Evolutionary conservation across 2,329 filamentous ascomycete species (phyloP).

Genomic region (Helicocarpus griseus): DNA sequence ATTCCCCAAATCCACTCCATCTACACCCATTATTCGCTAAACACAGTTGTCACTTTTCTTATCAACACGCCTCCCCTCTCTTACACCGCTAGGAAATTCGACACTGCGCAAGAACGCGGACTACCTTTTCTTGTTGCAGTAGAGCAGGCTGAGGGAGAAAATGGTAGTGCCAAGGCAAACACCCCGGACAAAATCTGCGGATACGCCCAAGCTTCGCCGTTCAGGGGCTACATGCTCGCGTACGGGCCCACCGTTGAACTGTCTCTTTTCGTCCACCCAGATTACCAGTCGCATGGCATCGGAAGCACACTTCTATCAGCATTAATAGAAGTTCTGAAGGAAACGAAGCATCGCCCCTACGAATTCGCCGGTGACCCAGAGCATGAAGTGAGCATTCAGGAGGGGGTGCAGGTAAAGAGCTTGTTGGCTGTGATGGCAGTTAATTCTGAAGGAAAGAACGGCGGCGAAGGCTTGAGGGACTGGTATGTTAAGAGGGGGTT

Average conservation of each 20-base stretch:
- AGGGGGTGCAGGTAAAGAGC: slow-evolving; percentile 20
- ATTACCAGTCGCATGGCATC: slow-evolving; percentile 22
- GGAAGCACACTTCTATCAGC: slow-evolving; percentile 24
- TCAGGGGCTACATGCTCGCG: slow-evolving; percentile 25
- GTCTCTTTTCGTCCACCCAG: slow-evolving; percentile 29
- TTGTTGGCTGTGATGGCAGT: slow-evolving; percentile 32
- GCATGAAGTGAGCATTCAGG: slow-evolving; percentile 4
- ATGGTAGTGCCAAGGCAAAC: not conserved
- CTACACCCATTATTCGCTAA: slow-evolving; percentile 28
- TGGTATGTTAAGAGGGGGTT: slow-evolving; percentile 33
- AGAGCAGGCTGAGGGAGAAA: slow-evolving; percentile 6
- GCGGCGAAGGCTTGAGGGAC: slow-evolving; percentile 24
- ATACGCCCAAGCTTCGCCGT: slow-evolving; percentile 28
- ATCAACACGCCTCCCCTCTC: slow-evolving; percentile 19
- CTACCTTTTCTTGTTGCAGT: slow-evolving; percentile 32
- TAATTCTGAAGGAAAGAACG: slow-evolving; percentile 23
- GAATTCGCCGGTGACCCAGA: slow-evolving; percentile 14
- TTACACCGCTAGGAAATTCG: slow-evolving; percentile 21
- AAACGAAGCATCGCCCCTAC: slow-evolving; percentile 14
- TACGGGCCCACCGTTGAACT: slow-evolving; percentile 34
- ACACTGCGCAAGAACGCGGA: slow-evolving; percentile 11
- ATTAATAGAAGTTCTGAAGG: slow-evolving; percentile 18
- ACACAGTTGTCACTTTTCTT: slow-evolving; percentile 29
- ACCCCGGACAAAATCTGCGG: slow-evolving; percentile 19
- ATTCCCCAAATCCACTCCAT: slow-evolving; percentile 27